Evolutionary conservation across 768 basidiomycete species (phyloP).

Genomic region (Exsudoporus frostii): DNA sequence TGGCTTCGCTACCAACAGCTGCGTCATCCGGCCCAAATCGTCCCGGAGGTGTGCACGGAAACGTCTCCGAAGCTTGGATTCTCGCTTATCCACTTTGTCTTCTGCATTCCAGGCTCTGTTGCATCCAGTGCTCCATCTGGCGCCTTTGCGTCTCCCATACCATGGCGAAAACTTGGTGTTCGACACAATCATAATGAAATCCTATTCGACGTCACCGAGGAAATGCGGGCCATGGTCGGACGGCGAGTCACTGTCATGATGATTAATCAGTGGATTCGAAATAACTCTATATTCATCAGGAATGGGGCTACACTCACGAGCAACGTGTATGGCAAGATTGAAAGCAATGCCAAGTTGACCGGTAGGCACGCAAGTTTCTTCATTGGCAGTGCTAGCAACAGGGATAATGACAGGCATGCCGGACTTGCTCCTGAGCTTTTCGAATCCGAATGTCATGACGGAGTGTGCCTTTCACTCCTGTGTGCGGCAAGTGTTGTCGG

Average conservation of each 20-base stretch:
- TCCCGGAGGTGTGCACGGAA: slow-evolving; percentile 22
- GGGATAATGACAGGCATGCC: slow-evolving; percentile 62
- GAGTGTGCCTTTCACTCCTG: slow-evolving; percentile 93
- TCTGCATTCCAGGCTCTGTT: slow-evolving; percentile 16
- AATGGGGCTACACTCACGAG: slow-evolving; percentile 65
- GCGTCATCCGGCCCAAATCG: slow-evolving; percentile 26
- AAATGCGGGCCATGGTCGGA: slow-evolving; percentile 52
- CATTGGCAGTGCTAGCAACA: neutral
- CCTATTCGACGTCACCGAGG: slow-evolving; percentile 87
- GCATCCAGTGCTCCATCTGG: slow-evolving; percentile 39
- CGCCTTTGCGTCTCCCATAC: slow-evolving; percentile 85
- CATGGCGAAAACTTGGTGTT: slow-evolving; percentile 86
- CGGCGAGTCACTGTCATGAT: slow-evolving; percentile 18
- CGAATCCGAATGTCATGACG: slow-evolving; percentile 65
- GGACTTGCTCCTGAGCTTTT: slow-evolving; percentile 77
- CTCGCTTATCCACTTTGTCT: neutral
- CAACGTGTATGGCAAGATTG: slow-evolving; percentile 73
- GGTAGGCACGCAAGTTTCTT: slow-evolving; percentile 41
- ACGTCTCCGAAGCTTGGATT: neutral
- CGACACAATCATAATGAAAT: slow-evolving; percentile 88
- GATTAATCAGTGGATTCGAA: neutral
- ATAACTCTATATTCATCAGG: slow-evolving; percentile 35
- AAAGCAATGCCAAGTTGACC: slow-evolving; percentile 72
- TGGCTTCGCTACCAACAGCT: slow-evolving; percentile 36
- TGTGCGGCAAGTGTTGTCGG: slow-evolving; percentile 58